These are phyloP conservation scores for Ramaria sp. DNA, from an alignment of 768 basidiomycete genomes.

Conservation along the genomic window DNA sequence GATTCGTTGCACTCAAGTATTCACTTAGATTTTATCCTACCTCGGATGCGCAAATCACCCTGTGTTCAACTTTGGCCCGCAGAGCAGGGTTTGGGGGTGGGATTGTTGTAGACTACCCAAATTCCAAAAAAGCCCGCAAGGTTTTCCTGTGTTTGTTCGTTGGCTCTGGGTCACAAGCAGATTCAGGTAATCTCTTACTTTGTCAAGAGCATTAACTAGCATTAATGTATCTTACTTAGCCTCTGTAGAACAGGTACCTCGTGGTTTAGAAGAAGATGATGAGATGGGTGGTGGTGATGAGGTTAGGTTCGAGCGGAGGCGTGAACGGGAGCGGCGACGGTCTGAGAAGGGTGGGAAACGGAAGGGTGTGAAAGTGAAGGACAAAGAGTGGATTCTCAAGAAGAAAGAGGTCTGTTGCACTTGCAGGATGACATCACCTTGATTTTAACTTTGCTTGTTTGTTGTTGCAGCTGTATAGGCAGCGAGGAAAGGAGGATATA, in stretches of 20 bases:
- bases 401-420: slow-evolving; percentile 74
- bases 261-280: slow-evolving; percentile 60
- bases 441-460: background rate
- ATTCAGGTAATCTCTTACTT: slow-evolving; percentile 17
- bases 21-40: slow-evolving; percentile 73
- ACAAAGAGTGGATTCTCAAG: slow-evolving; percentile 86
- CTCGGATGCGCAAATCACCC: slow-evolving; percentile 91
- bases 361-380: slow-evolving; percentile 46
- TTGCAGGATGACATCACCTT: slow-evolving; percentile 7
- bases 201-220: background rate
- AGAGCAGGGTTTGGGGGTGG: slow-evolving; percentile 96
- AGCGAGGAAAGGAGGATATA: slow-evolving; percentile 76
- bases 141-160: slow-evolving; percentile 91
- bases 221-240: background rate
- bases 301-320: slow-evolving; percentile 66
- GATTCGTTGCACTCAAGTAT: background rate
- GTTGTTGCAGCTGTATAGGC: slow-evolving; percentile 55
- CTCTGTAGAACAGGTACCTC: slow-evolving; percentile 41
- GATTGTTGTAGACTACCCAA: slow-evolving; percentile 93
- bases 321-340: slow-evolving; percentile 52
- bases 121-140: slow-evolving; percentile 91
- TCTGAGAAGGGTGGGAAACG: slow-evolving; percentile 50
- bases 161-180: slow-evolving; percentile 51
- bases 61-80: slow-evolving; percentile 88
- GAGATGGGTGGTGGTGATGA: slow-evolving; percentile 39